Base-by-base conservation (phyloP, 2,329 filamentous ascomycete genomes). In the Pyricularia sp. region DNA sequence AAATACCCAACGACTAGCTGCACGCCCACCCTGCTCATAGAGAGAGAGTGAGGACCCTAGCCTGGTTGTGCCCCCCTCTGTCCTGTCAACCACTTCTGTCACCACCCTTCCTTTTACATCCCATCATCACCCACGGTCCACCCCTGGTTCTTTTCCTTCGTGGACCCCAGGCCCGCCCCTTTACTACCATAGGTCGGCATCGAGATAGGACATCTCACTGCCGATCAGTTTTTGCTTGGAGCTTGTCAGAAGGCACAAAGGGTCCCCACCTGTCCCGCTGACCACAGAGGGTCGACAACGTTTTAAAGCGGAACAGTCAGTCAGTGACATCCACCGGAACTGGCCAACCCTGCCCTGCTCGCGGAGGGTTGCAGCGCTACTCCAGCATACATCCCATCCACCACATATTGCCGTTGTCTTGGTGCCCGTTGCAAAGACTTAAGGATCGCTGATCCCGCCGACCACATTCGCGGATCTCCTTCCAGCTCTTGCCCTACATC, bases 381-480 rank as follows among this genome's bases (percentile, higher is more conserved):
- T 55, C 36, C 42, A 67, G 12, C 66, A 25, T 28, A 58, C 36
- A 31, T 11, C 25, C 36, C 42, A 33, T 30, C 23, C 33, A 33
- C 65, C 66, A 67, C 66, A 31, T 31, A 23, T 42, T 42, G 20
- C 33, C 9, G 17, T 25, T 66, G n/a, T 61, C 50, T 50, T 33
- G 26, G 23, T 67, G 72, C 76, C 73, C 74, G 73, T 76, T 75
- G 75, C 77, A 77, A 80, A 81, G 83, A 85, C 84, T 84, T 86
- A 86, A 86, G 85, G 82, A 81, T 82, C 82, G 84, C 83, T 85
- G 84, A 86, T 86, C 84, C 84, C 83, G 64, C 71, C 74, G 71
- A 70, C 74, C 70, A 69, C 59, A 69, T 66, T 25, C 68, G 71
- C 70, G 70, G 72, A 73, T 79, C 77, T 78, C 79, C 74, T 78